Base-by-base conservation (phyloP, 805 yeast species). In the Cyberlindnera maclurae region DNA sequence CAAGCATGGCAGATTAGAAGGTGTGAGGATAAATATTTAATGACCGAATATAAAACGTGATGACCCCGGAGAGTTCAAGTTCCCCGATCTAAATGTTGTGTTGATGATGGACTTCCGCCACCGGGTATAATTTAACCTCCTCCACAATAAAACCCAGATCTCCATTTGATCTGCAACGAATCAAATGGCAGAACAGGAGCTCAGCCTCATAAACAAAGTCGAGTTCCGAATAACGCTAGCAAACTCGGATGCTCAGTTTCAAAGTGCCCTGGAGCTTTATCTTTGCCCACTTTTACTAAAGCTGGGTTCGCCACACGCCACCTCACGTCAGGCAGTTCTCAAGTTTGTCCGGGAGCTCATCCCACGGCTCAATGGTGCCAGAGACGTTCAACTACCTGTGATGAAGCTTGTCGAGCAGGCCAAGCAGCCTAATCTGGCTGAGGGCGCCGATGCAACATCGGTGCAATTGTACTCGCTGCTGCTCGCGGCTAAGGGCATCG, bases 211-310 rank as follows among this genome's bases (percentile, higher is more conserved):
- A 29, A 78, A 79, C 51, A 82, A 79, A 54, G 96, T 85, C 1
- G 97, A 89, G 58, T 71, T 89, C 35, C 67, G 86, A 29, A 67
- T 90, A 15, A 90, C 94, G 1, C 63, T 90, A 31, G 85, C 97
- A 0, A 75, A 73, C 35, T 65, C 79, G 0, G 82, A 80, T 34
- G 68, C 60, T 3, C 82, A 82, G 51, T 71, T 88, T 39, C 79
- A 82, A 52, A 54, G 70, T 2, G 61, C 79, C 5, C 56, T 93
- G 30, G 67, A 68, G 10, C 59, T 73, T 1, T 90, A 82, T 52
- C 65, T 90, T 31, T 70, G 86, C 1, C 96, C 98, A 1, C 55
- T 90, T 20, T 61, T 90, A 27, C 64, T 89, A 44, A 90, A 90
- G 55, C 67, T 89, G 37, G 74, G 82, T 3, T 87, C 96, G 12